phyloP scores from a whole-genome alignment of 441 rosid genomes.

The Euphorbia corollata region DNA sequence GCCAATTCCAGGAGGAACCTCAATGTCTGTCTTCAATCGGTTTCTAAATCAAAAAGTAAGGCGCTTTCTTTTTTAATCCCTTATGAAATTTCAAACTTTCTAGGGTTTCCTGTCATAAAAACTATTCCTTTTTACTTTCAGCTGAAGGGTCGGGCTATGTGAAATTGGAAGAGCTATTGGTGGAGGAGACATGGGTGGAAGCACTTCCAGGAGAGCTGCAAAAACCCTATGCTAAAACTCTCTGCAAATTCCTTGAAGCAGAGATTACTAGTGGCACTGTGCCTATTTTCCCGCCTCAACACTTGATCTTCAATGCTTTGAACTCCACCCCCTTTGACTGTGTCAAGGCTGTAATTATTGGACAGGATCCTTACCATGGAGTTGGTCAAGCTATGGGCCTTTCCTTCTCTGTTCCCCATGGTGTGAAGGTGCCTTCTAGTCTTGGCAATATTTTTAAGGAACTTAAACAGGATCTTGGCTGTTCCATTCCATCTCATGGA shows the following conservation, averaged over 20 bases:
- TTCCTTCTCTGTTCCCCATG: constrained; percentile 80
- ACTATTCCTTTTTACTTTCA: neutral
- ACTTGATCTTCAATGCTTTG: constrained; percentile 77
- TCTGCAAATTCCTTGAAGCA: constrained; percentile 50
- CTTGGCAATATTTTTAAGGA: constrained; percentile 81
- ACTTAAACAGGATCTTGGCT: constrained; percentile 73
- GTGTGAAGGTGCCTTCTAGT: constrained; percentile 74
- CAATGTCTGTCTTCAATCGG: constrained; percentile 52
- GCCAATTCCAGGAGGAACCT: constrained; percentile 68
- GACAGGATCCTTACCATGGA: constrained; percentile 98
- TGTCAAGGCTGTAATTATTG: constrained; percentile 78
- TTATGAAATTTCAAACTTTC: neutral
- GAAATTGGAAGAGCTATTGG: constrained; percentile 61
- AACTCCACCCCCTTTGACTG: constrained; percentile 66
- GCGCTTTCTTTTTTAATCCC: no score
- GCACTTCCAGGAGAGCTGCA: constrained; percentile 63
- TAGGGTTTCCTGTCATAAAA: constrained; percentile 12
- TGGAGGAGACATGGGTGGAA: constrained; percentile 72
- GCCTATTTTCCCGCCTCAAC: constrained; percentile 65
- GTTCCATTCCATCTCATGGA: constrained; percentile 81
- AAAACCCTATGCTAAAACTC: constrained; percentile 53
- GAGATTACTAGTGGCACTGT: constrained; percentile 39
- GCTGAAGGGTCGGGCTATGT: constrained; percentile 43
- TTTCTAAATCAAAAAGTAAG: constrained; percentile 50
- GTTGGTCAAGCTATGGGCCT: constrained; percentile 98